Percentiles rank a stretch among this genome's conserved stretches.
Evolutionary conservation across 2,329 filamentous ascomycete genomes (phyloP).

Genomic region (Colletotrichum salicis): DNA sequence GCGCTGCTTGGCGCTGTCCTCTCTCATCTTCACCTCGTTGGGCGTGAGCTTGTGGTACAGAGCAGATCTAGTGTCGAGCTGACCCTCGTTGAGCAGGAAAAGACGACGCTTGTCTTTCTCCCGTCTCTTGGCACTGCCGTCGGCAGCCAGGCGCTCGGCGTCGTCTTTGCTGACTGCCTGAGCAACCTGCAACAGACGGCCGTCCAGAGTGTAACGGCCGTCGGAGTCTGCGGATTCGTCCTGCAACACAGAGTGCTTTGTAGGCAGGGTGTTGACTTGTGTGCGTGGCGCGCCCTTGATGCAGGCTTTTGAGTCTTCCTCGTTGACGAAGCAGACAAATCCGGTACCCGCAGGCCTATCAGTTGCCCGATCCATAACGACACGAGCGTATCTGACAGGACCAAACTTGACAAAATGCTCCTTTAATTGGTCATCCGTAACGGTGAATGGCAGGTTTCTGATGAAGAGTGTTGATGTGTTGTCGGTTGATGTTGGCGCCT

Average conservation of each 20-base stretch:
- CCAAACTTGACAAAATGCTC: slow-evolving; percentile 91
- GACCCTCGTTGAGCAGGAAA: slow-evolving; percentile 88
- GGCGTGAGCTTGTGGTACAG: slow-evolving; percentile 81
- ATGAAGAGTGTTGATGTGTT: slow-evolving; percentile 88
- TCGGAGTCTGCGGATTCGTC: slow-evolving; percentile 84
- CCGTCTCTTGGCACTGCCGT: slow-evolving; percentile 70
- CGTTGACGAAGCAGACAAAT: slow-evolving; percentile 91
- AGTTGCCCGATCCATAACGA: slow-evolving; percentile 87
- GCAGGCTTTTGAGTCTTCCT: slow-evolving; percentile 80
- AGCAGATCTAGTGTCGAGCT: slow-evolving; percentile 79
- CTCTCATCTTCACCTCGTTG: slow-evolving; percentile 86
- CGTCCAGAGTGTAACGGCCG: slow-evolving; percentile 90
- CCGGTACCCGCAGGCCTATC: slow-evolving; percentile 91
- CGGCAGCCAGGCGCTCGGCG: slow-evolving; percentile 79
- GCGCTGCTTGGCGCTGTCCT: slow-evolving; percentile 86
- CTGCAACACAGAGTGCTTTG: slow-evolving; percentile 84
- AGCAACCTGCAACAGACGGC: slow-evolving; percentile 84
- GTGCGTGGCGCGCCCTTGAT: slow-evolving; percentile 77
- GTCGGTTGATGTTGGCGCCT: slow-evolving; percentile 58
- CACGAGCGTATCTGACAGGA: slow-evolving; percentile 86
- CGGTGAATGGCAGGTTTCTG: slow-evolving; percentile 91
- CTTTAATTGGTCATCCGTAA: slow-evolving; percentile 83
- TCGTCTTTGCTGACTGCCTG: slow-evolving; percentile 87
- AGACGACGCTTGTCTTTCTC: slow-evolving; percentile 91
- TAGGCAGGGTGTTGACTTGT: slow-evolving; percentile 54